Evolutionary conservation across 2,329 filamentous ascomycete genomes (phyloP).

Genomic region (Botrytis paeoniae): DNA sequence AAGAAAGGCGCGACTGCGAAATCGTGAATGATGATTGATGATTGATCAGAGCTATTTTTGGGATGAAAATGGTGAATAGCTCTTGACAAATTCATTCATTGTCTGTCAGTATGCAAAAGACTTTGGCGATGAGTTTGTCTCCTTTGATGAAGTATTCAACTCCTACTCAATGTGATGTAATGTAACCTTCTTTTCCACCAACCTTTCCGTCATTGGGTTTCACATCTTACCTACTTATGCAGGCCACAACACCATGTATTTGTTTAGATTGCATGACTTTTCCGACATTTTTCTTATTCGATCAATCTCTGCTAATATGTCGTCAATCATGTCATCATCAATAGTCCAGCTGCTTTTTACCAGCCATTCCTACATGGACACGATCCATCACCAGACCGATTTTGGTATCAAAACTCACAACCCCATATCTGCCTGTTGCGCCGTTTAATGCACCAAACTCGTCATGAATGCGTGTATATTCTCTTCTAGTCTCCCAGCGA

Average conservation of each 20-base stretch:
- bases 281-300: background rate
- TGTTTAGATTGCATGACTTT: background rate
- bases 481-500: background rate
- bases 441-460: constrained; percentile 24
- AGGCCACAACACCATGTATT: background rate
- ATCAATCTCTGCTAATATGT: background rate
- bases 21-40: background rate
- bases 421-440: constrained; percentile 20
- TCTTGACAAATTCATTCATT: background rate
- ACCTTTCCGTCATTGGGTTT: background rate
- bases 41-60: background rate
- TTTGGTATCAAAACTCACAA: constrained; percentile 18
- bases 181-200: background rate
- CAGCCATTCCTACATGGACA: constrained; percentile 15
- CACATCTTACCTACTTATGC: constrained; percentile 3
- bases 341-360: background rate
- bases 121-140: background rate
- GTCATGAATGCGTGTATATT: constrained; percentile 18
- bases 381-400: background rate
- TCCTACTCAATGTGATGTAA: background rate
- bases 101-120: background rate
- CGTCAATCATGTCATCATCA: constrained; percentile 10
- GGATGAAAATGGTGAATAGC: background rate
- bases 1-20: constrained; percentile 7
- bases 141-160: background rate